These are phyloP conservation scores for Colletotrichum acutatum DNA, from an alignment of 2,329 filamentous ascomycete genomes.

Conservation along the genomic window DNA sequence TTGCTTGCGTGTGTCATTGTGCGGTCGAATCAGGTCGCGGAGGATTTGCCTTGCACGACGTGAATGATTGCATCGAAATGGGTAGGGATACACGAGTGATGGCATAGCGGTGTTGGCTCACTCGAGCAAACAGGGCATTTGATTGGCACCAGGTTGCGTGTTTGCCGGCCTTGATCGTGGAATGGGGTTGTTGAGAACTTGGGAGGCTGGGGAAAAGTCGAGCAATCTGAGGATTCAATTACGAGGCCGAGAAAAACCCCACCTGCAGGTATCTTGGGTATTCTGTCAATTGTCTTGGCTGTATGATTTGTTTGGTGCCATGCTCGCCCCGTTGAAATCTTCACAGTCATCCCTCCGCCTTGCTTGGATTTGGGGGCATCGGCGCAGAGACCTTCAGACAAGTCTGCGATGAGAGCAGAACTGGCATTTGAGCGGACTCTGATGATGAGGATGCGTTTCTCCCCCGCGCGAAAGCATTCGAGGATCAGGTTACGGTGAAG, in stretches of 20 bases:
- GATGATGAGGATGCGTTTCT: background rate
- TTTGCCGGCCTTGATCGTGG: conserved; percentile 31
- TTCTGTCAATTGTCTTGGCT: background rate
- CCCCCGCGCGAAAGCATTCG: background rate
- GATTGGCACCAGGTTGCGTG: conserved; percentile 33
- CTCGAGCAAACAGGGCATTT: conserved; percentile 1
- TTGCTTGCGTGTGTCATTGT: conserved; percentile 9
- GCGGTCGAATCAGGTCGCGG: conserved; percentile 4
- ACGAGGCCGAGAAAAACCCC: background rate
- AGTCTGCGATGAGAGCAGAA: background rate
- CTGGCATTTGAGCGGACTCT: background rate
- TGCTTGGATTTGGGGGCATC: background rate
- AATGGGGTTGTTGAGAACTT: conserved; percentile 11
- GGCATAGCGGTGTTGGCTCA: conserved; percentile 25
- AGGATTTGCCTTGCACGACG: conserved; percentile 8
- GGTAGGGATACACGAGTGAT: conserved; percentile 19
- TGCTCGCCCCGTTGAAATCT: background rate
- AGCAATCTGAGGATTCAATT: conserved; percentile 9
- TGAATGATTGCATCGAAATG: conserved; percentile 7
- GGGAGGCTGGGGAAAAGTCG: conserved; percentile 14
- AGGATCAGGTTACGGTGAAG: background rate
- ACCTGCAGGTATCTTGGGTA: background rate
- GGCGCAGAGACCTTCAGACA: background rate
- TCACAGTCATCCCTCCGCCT: background rate
- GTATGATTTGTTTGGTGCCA: background rate